Conservation (phyloP, 1,284 basidiomycete species). For the Marasmius fiardii region DNA sequence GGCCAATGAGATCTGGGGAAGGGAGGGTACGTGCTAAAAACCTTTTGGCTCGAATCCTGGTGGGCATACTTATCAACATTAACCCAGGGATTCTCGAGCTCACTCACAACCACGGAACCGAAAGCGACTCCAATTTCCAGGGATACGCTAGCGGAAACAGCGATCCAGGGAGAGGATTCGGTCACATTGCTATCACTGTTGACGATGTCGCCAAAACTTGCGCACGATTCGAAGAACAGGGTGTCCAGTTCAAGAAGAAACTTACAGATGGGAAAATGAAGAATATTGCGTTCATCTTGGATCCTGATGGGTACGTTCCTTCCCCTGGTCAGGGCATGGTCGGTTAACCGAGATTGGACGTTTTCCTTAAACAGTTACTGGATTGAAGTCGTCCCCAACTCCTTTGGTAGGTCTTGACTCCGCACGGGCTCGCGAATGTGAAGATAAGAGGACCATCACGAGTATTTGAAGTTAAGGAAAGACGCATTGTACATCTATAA, state of each 20-base stretch:
- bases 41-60: slow-evolving; percentile 12
- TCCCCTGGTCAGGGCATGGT: not conserved
- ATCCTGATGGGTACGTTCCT: slow-evolving; percentile 73
- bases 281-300: slow-evolving; percentile 85
- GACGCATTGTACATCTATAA: no score
- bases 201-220: slow-evolving; percentile 85
- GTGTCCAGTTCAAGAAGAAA: slow-evolving; percentile 88
- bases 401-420: not conserved
- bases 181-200: slow-evolving; percentile 85
- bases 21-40: slow-evolving; percentile 51
- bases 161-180: slow-evolving; percentile 79
- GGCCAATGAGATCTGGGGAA: slow-evolving; percentile 41
- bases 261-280: slow-evolving; percentile 85
- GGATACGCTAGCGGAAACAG: slow-evolving; percentile 83
- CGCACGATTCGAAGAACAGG: slow-evolving; percentile 77
- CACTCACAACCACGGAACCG: slow-evolving; percentile 90
- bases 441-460: not conserved
- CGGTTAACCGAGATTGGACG: not conserved
- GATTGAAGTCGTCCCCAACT: slow-evolving; percentile 27
- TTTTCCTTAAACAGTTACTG: slow-evolving; percentile 22
- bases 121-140: slow-evolving; percentile 71
- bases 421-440: not conserved
- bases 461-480: no score
- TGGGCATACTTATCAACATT: slow-evolving; percentile 13
- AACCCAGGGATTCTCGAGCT: slow-evolving; percentile 74